Percentiles rank a stretch among this genome's conserved stretches.
These are phyloP conservation scores for Trametes hirsuta DNA, from an alignment of 1,284 basidiomycete species.

Conservation along the genomic window DNA sequence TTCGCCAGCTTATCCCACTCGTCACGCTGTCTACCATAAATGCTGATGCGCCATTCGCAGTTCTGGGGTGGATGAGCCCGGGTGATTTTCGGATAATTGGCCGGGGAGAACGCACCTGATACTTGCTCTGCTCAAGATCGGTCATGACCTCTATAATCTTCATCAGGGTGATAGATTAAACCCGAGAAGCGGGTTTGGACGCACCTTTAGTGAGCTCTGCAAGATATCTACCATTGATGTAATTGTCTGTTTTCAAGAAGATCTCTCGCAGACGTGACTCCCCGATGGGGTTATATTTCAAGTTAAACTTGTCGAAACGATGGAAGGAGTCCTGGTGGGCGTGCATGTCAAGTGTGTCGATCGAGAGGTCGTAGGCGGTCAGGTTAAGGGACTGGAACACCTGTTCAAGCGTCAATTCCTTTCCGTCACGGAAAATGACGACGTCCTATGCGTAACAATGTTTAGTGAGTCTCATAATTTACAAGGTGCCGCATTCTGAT, in stretches of 20 bases:
- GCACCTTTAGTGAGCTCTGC: slow-evolving; percentile 92
- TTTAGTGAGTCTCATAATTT: neutral
- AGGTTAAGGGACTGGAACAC: slow-evolving; percentile 96
- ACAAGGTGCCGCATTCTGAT: neutral
- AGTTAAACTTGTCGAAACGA: slow-evolving; percentile 95
- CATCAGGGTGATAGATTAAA: neutral
- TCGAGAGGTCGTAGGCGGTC: slow-evolving; percentile 97
- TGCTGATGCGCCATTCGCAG: slow-evolving; percentile 96
- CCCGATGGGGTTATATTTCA: slow-evolving; percentile 94
- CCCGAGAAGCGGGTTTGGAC: neutral
- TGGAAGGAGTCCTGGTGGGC: slow-evolving; percentile 98
- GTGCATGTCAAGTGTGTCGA: slow-evolving; percentile 99
- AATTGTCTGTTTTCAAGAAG: slow-evolving; percentile 98
- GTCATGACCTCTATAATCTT: slow-evolving; percentile 82
- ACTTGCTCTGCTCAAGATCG: slow-evolving; percentile 98
- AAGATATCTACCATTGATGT: slow-evolving; percentile 89
- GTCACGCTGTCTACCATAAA: slow-evolving; percentile 80
- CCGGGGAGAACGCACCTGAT: slow-evolving; percentile 64
- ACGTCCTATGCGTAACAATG: slow-evolving; percentile 66
- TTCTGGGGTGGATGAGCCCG: slow-evolving; percentile 48
- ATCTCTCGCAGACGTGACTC: slow-evolving; percentile 96
- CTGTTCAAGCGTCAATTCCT: slow-evolving; percentile 87
- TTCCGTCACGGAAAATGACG: slow-evolving; percentile 94
- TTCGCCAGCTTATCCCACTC: slow-evolving; percentile 99
- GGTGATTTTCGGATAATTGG: no score